A percentile compares a stretch with the other conserved stretches of the same genome.
Evolutionary conservation across 2,329 filamentous ascomycete species (phyloP).

Genomic region (Helotiales sp.): DNA sequence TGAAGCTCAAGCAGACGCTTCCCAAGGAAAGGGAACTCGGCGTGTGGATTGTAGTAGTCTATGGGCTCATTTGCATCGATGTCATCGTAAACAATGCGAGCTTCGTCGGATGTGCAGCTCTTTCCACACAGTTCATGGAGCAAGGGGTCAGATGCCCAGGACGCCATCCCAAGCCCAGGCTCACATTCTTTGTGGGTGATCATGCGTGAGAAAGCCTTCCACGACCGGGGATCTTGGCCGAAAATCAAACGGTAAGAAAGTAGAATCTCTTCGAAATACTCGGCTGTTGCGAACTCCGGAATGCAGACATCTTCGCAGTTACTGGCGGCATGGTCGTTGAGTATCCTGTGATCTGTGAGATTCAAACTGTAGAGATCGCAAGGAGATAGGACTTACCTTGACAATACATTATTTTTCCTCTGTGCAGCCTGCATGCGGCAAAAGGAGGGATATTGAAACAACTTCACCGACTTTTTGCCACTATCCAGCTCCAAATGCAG

Average conservation of each 20-base stretch:
- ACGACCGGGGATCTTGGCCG: conserved; percentile 18
- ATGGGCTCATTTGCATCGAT: conserved; percentile 25
- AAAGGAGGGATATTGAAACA: conserved; percentile 25
- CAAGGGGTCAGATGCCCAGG: conserved; percentile 16
- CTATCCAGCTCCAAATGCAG: conserved; percentile 26
- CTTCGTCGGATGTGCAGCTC: conserved; percentile 11
- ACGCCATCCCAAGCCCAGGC: not conserved
- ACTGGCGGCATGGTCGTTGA: not conserved
- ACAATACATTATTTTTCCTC: not conserved
- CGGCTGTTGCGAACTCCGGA: not conserved
- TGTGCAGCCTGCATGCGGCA: conserved; percentile 14
- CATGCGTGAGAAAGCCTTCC: conserved; percentile 13
- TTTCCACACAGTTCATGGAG: conserved; percentile 22
- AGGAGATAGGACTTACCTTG: too few species aligned
- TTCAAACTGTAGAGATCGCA: not conserved
- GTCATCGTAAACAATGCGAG: conserved; percentile 17
- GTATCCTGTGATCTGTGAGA: not conserved
- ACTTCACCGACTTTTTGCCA: conserved; percentile 17
- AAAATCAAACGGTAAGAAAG: conserved; percentile 34
- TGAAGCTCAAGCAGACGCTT: conserved; percentile 28
- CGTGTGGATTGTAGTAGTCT: conserved; percentile 4
- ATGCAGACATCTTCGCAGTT: not conserved
- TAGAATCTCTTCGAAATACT: conserved; percentile 1
- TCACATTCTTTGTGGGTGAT: not conserved
- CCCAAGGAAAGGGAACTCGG: conserved; percentile 30